Evolutionary conservation across 371 early-diverging fungal genomes (phyloP).

Genomic region (Choanephora cucurbitarum): DNA sequence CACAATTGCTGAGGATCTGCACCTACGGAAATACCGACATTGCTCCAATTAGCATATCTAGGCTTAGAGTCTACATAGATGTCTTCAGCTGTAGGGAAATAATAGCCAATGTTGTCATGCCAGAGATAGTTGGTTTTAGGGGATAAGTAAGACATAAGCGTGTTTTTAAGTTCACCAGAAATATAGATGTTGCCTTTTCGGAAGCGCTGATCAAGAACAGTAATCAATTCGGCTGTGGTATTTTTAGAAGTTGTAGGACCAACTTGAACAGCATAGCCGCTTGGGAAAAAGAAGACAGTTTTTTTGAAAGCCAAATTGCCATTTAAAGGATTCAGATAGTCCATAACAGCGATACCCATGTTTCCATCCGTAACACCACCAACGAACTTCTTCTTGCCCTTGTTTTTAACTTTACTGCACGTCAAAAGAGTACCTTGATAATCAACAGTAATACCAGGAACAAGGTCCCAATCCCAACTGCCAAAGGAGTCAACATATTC

Average conservation of each 20-base stretch:
- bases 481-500: slow-evolving; percentile 36
- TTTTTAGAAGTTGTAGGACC: slow-evolving; percentile 22
- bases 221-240: slow-evolving; percentile 15
- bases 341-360: slow-evolving; percentile 31
- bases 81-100: slow-evolving; percentile 16
- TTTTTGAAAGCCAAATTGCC: slow-evolving; percentile 28
- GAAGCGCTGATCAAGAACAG: slow-evolving; percentile 34
- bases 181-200: slow-evolving; percentile 28
- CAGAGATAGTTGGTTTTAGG: slow-evolving; percentile 18
- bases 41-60: slow-evolving; percentile 18
- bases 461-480: slow-evolving; percentile 33
- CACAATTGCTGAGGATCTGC: slow-evolving; percentile 15
- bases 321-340: slow-evolving; percentile 29
- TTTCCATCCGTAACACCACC: slow-evolving; percentile 30
- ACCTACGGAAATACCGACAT: slow-evolving; percentile 31
- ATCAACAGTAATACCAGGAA: slow-evolving; percentile 36
- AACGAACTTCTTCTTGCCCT: slow-evolving; percentile 22
- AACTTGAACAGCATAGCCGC: slow-evolving; percentile 31
- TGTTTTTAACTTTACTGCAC: slow-evolving; percentile 12
- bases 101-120: slow-evolving; percentile 34
- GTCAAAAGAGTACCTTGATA: slow-evolving; percentile 19
- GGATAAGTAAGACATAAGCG: slow-evolving; percentile 6
- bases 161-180: slow-evolving; percentile 10
- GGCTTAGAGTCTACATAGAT: slow-evolving; percentile 21
- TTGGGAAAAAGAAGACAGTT: slow-evolving; percentile 34